A percentile compares a stretch with the other conserved stretches of the same genome.
Evolutionary conservation across 139 green algal genomes (phyloP).

Genomic region (Raphidocelis subcapitata): DNA sequence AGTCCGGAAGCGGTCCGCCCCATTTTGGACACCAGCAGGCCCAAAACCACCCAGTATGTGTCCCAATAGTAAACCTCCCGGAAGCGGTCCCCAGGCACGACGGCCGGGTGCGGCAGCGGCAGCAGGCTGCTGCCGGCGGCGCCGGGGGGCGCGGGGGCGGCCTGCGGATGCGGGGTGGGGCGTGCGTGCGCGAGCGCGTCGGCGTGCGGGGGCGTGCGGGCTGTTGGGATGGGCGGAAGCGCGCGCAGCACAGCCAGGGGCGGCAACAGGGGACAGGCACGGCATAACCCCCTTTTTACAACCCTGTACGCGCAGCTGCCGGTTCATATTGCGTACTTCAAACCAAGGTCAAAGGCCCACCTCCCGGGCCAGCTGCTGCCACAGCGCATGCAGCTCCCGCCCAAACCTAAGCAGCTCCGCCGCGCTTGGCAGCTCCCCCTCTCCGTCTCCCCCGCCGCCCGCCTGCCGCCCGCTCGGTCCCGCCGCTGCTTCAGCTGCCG

Average conservation of each 20-base stretch:
- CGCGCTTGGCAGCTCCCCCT: neutral
- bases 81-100: slow-evolving; percentile 86
- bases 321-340: too few relatives aligned
- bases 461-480: too few relatives aligned
- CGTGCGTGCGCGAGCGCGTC: neutral
- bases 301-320: too few relatives aligned
- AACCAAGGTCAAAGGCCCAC: neutral
- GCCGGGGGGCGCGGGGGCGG: slow-evolving; percentile 5
- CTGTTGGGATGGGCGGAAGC: neutral
- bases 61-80: slow-evolving; percentile 93
- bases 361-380: slow-evolving; percentile 42
- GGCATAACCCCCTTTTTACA: too few relatives aligned
- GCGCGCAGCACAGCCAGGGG: neutral
- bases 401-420: slow-evolving; percentile 17
- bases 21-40: slow-evolving; percentile 80
- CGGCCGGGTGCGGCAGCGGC: slow-evolving; percentile 64
- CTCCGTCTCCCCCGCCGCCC: too few relatives aligned
- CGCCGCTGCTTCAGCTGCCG: too few relatives aligned
- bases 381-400: slow-evolving; percentile 39
- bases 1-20: slow-evolving; percentile 52
- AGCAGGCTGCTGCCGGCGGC: slow-evolving; percentile 64
- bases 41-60: slow-evolving; percentile 79
- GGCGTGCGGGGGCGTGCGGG: neutral
- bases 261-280: neutral
- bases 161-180: slow-evolving; percentile 2